Percentiles rank a stretch among this genome's conserved stretches.
Conservation (phyloP, 1,139 yeast genomes). For the Taphrina deformans region DNA sequence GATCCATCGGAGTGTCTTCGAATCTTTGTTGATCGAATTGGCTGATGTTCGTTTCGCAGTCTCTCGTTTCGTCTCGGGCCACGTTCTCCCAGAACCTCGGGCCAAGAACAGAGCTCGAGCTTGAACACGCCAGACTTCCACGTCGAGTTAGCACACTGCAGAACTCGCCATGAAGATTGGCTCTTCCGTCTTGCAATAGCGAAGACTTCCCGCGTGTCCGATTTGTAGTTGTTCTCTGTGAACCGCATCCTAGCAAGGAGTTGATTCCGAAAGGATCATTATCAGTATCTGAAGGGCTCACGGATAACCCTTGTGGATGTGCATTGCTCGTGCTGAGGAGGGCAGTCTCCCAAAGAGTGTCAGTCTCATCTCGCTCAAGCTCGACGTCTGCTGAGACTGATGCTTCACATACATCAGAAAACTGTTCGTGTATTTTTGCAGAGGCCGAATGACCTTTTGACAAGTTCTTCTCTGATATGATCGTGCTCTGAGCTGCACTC, state of each 20-base stretch:
- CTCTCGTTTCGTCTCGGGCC: not conserved
- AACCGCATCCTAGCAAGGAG: not conserved
- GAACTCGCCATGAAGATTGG: not conserved
- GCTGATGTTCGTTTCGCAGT: too few species aligned
- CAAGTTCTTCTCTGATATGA: not conserved
- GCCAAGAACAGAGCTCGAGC: not conserved
- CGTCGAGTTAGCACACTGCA: not conserved
- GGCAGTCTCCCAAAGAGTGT: not conserved
- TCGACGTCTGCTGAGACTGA: not conserved
- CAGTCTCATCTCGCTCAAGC: not conserved
- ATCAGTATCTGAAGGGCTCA: not conserved
- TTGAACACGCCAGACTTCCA: not conserved
- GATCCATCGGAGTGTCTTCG: too few species aligned
- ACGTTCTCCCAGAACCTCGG: not conserved
- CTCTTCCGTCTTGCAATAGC: not conserved
- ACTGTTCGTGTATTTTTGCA: not conserved
- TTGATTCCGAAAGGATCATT: not conserved
- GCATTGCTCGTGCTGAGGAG: not conserved
- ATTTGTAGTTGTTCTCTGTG: not conserved
- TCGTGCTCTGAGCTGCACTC: not conserved
- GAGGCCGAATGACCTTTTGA: not conserved
- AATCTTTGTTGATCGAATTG: too few species aligned
- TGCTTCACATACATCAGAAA: not conserved
- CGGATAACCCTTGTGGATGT: not conserved
- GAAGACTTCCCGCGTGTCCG: not conserved